phyloP scores from a whole-genome alignment of 441 rosid genomes.

The Francoa sonchifolia region DNA sequence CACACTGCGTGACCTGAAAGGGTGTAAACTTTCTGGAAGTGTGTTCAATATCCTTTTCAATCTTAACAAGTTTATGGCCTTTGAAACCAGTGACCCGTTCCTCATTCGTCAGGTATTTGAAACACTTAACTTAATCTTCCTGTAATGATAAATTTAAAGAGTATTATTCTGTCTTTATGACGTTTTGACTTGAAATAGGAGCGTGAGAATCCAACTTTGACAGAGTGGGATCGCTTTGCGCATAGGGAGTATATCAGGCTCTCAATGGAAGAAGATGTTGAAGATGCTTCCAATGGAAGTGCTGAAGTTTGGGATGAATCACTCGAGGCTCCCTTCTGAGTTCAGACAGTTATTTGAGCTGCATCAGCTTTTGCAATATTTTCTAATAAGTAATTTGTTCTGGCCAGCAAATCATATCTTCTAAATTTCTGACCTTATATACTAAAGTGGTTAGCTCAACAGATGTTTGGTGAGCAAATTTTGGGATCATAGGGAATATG shows the following conservation, averaged over 20 bases:
- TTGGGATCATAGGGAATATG: too few species aligned
- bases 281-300: conserved; percentile 93
- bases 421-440: too few species aligned
- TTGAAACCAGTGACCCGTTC: conserved; percentile 91
- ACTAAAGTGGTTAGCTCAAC: too few species aligned
- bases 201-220: conserved; percentile 92
- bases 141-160: too few species aligned
- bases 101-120: conserved; percentile 80
- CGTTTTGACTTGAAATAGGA: conserved; percentile 40
- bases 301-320: conserved; percentile 97
- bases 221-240: conserved; percentile 99
- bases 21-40: conserved; percentile 77
- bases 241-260: conserved; percentile 94
- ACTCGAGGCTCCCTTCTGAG: conserved; percentile 83
- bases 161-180: too few species aligned
- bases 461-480: too few species aligned
- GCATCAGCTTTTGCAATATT: too few species aligned
- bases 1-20: conserved; percentile 57
- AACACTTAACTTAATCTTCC: too few species aligned
- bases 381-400: too few species aligned
- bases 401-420: too few species aligned
- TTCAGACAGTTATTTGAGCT: too few species aligned
- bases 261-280: conserved; percentile 97
- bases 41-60: conserved; percentile 92
- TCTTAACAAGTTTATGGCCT: conserved; percentile 93